Base-by-base conservation (phyloP, 352 stramenopile species). In the Globisporangium takayamanum region DNA sequence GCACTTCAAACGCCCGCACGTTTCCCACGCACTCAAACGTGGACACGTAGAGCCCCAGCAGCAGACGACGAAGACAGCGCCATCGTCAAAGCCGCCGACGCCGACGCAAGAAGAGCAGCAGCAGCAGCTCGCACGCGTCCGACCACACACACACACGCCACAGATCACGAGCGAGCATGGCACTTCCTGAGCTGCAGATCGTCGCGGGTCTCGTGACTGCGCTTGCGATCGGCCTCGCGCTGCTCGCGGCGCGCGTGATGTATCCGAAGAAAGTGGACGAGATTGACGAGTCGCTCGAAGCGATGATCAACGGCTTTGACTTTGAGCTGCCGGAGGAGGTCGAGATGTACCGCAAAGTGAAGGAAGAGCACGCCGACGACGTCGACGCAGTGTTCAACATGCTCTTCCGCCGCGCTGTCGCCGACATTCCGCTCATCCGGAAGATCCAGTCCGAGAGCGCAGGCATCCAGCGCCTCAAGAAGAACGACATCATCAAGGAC, bases 301-400 rank as follows among this genome's bases (percentile, higher is more conserved):
- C 80, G 51, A 94, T 94, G 80, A 92, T 94, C 75, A 94, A 94
- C 64, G 84, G 84, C 68, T 94, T 94, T 55, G 84, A 94, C 78
- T 92, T 94, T 70, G 72, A 82, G 53, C 64, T 94, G 53, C 84
- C 84, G 0, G 78, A 91, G 33, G 81, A 94, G 59, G 79, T 91
- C 50, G 84, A 90, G 53, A 61, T 79, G 63, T 94, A 91, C 70
- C 84, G 72, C 53, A 76, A 84, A 65, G 68, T 76, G 55, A 86
- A 84, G 51, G 74, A 76, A 39, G 80, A 91, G 64, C 67, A 88
- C 57, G 60, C 78, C 10, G 72, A 78, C 18, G 76, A 94, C 47
- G 70, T 64, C 54, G 83, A 92, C 49, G 78, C 76, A 55, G 75
- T 78, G 54, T 94, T 91, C 68, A 81, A 91, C 61, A 72, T 85